A percentile compares a stretch with the other conserved stretches of the same genome.
Evolutionary conservation across 2,329 filamentous ascomycete species (phyloP).

Genomic region (Beauveria asiatica): DNA sequence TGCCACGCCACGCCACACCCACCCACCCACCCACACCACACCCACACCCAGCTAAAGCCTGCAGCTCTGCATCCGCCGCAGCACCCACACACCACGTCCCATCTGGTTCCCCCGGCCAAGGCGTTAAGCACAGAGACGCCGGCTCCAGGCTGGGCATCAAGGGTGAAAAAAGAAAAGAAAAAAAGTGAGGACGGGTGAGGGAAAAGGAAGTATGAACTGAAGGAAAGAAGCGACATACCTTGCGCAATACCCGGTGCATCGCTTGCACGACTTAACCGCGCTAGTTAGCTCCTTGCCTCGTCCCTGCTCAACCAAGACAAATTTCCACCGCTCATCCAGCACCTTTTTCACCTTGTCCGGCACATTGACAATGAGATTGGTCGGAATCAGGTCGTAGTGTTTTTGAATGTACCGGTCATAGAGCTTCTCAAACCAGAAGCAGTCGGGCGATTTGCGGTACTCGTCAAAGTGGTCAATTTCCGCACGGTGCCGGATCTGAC

Average conservation of each 20-base stretch:
- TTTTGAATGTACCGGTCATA: slow-evolving; percentile 98
- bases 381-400: slow-evolving; percentile 94
- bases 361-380: slow-evolving; percentile 87
- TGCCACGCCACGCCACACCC: slow-evolving; percentile 4
- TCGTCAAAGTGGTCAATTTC: slow-evolving; percentile 77
- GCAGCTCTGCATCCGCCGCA: slow-evolving; percentile 7
- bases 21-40: background rate
- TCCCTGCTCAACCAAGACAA: slow-evolving; percentile 86
- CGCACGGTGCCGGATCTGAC: slow-evolving; percentile 77
- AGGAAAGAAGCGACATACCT: slow-evolving; percentile 47
- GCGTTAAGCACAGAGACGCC: background rate
- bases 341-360: slow-evolving; percentile 92
- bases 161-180: background rate
- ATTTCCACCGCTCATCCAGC: slow-evolving; percentile 93
- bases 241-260: slow-evolving; percentile 84
- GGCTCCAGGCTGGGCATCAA: background rate
- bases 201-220: background rate
- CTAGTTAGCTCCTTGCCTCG: slow-evolving; percentile 92
- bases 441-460: slow-evolving; percentile 76
- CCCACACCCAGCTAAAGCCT: slow-evolving; percentile 8
- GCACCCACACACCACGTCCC: slow-evolving; percentile 2
- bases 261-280: slow-evolving; percentile 92
- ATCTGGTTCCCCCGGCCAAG: background rate
- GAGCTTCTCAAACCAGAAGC: slow-evolving; percentile 95
- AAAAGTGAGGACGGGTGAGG: background rate